These are phyloP conservation scores for Barnettozyma populi DNA, from an alignment of 805 yeast species.

Conservation along the genomic window DNA sequence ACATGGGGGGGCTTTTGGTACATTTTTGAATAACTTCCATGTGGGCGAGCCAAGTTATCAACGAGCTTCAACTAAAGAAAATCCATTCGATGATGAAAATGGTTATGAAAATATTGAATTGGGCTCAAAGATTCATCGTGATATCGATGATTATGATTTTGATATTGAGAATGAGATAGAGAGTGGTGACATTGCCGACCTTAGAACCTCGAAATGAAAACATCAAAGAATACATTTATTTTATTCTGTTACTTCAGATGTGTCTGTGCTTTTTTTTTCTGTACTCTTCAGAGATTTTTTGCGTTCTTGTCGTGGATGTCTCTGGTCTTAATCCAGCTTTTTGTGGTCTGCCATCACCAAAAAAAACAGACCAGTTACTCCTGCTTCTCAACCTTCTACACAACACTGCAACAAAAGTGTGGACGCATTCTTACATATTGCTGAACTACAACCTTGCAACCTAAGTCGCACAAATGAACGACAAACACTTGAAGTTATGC, in stretches of 20 bases:
- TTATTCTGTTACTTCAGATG: too few relatives aligned
- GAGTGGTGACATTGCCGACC: not conserved
- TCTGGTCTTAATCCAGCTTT: not conserved
- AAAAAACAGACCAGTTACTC: too few relatives aligned
- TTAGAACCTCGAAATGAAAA: not conserved
- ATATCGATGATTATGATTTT: conserved; percentile 11
- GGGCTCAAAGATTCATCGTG: conserved; percentile 6
- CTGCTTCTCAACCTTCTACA: not conserved
- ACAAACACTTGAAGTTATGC: conserved; percentile 12
- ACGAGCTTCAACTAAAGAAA: conserved; percentile 1
- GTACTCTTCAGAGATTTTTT: not conserved
- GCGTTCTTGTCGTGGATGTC: not conserved
- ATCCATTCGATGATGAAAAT: conserved; percentile 6
- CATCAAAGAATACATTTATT: too few relatives aligned
- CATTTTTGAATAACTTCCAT: conserved; percentile 19
- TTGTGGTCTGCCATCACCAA: not conserved
- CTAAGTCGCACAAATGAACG: not conserved
- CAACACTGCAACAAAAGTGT: not conserved
- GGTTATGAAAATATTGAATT: conserved; percentile 21
- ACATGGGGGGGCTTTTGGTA: conserved; percentile 11
- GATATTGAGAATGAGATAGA: conserved; percentile 20
- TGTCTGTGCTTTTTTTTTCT: not conserved
- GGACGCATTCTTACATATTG: not conserved
- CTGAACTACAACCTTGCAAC: not conserved
- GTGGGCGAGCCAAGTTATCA: conserved; percentile 14